These are phyloP conservation scores for Fusarium coicis DNA, from an alignment of 2,329 filamentous ascomycete genomes.

Conservation along the genomic window DNA sequence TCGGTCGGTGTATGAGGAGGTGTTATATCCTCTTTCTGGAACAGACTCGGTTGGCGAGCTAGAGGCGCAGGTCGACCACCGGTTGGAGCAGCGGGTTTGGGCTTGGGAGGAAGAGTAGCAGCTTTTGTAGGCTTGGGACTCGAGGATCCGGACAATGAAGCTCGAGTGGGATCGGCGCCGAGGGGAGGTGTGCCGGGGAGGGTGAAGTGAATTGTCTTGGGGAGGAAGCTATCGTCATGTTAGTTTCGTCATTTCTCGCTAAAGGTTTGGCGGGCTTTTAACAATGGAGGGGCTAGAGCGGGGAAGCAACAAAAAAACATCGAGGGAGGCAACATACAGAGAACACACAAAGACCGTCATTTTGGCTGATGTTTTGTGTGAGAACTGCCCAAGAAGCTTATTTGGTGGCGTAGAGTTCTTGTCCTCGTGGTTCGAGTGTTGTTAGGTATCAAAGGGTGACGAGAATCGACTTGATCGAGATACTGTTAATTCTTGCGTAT, in stretches of 20 bases:
- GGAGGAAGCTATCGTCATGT: slow-evolving; percentile 75
- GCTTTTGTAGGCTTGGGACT: slow-evolving; percentile 19
- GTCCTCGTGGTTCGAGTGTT: slow-evolving; percentile 3
- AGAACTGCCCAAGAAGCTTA: slow-evolving; percentile 9
- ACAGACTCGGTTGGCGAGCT: slow-evolving; percentile 63
- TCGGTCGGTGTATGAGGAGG: slow-evolving; percentile 65
- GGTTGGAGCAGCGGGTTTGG: slow-evolving; percentile 10
- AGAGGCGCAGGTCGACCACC: slow-evolving; percentile 42
- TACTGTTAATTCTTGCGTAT: slow-evolving; percentile 36
- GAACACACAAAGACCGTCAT: slow-evolving; percentile 57
- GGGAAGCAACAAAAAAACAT: slow-evolving; percentile 15
- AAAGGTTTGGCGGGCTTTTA: slow-evolving; percentile 9
- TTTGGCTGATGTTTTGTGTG: slow-evolving; percentile 36
- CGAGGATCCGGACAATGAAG: slow-evolving; percentile 43
- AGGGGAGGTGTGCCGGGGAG: slow-evolving; percentile 65
- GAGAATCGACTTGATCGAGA: slow-evolving; percentile 8
- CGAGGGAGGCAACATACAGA: slow-evolving; percentile 47
- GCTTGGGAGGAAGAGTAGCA: background rate
- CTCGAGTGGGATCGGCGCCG: slow-evolving; percentile 46
- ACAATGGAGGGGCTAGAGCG: slow-evolving; percentile 22
- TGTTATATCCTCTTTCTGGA: slow-evolving; percentile 61
- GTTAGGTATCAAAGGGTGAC: background rate
- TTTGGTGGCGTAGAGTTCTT: slow-evolving; percentile 1
- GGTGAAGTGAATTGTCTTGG: slow-evolving; percentile 91
- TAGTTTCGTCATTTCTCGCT: slow-evolving; percentile 21